Evolutionary conservation across 306 rosid species (phyloP), one percentile per base, ranked within the genome.

Genomic region (Vigna nakashimae): DNA sequence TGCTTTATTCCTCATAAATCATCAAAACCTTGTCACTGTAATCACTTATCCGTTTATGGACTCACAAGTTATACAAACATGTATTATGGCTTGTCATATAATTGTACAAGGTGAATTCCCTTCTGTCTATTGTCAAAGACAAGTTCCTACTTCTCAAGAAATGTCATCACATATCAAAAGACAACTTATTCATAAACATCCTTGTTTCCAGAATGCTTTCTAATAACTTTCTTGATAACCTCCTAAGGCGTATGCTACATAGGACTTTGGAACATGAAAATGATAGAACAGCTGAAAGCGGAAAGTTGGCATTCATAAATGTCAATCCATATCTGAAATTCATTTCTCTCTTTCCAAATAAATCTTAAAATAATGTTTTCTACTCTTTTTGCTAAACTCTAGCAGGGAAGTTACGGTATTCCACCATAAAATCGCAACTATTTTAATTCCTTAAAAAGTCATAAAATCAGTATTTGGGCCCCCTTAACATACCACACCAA

Each of bases 121-220:
- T 79, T 48, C 64, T 68, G 60, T 48, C 62, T 17, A 70, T 36
- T 60, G 62, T 36, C 57, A 22, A 36, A 59, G 43, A 17, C 42
- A 69, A 70, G 26, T 6, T 60, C 71, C 53, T 17, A 49, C 17
- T 20, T 34, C 76, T 65, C 22, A 58, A 45, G 53, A 62, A 78
- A 69, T 18, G 70, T 28, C 68, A 1, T 32, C 53, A 3, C 46
- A 17, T 38, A 67, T 59, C 32, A 36, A 69, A 58, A 42, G 18
- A 49, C 65, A 49, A 49, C 56, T 71, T 55, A 60, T 70, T 70
- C 53, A 9, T 7, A 17, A 5, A 46, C 59, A 57, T 69, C 70
- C 30, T 30, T 58, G 76, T 78, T 34, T 18, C 30, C 12, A 16
- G 16, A 49, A 43, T 34, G 15, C 49, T 43, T 9, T 56, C 15